Base-by-base conservation (phyloP, 208 protist genomes). In the Porcisia hertigi region DNA sequence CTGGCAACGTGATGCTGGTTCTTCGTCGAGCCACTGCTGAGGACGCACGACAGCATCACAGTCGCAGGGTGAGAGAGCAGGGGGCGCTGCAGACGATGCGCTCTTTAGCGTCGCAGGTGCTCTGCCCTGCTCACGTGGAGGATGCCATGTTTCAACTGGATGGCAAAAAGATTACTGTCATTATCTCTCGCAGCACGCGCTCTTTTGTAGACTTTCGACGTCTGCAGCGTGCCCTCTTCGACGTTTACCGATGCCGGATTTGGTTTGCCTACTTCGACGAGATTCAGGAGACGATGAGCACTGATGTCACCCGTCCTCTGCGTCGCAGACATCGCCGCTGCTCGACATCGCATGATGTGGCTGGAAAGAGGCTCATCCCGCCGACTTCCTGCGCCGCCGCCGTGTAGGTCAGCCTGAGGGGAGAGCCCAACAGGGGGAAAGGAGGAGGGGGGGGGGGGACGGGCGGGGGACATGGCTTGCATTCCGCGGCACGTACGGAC, bases 231-330 rank as follows among this genome's bases (percentile, higher is more conserved):
- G 87, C 83, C 1, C 83, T 86, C 36, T 95, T 89, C 64, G 86
- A 95, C 16, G 80, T 88, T 9, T 95, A 87, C 79, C 88, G 87
- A 64, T 95, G 91, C 85, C 88, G 91, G 57, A 82, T 95, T 41
- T 95, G 91, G 91, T 92, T 91, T 73, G 82, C 86, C 43, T 95
- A 95, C 85, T 75, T 92, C 2, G 91, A 95, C 71, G 91, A 95
- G 76, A 91, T 95, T 53, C 74, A 83, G 54, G 83, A 88, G 72
- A 91, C 87, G 57, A 88, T 87, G 81, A 86, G 83, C 74, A 91
- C 87, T 41, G 84, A 91, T 4, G 78, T 85, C 59, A 83, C 62
- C 52, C 78, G 78, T 64, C 83, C 84, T 5, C 70, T 76, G 73
- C 80, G 75, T 58, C 76, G 81, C 47, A 65, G 66, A 25, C 59